phyloP scores from a whole-genome alignment of 768 basidiomycete genomes.

The Leccinum imitatum region DNA sequence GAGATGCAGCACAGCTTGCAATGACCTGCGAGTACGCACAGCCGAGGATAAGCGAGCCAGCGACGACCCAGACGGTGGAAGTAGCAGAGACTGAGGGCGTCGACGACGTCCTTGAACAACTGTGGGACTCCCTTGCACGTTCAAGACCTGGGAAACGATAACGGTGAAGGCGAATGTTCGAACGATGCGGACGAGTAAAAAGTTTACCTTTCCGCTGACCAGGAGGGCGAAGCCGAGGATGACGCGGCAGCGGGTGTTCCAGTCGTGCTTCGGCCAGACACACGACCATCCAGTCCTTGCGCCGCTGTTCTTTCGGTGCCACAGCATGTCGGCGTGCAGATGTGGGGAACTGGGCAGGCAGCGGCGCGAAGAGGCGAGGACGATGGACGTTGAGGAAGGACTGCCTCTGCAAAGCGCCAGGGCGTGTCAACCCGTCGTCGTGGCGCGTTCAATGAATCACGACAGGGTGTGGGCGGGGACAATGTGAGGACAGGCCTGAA shows the following conservation, averaged over 20 bases:
- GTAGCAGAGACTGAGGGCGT: slow-evolving; percentile 74
- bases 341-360: slow-evolving; percentile 18
- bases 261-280: slow-evolving; percentile 91
- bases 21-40: slow-evolving; percentile 55
- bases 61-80: slow-evolving; percentile 87
- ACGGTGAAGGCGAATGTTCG: slow-evolving; percentile 1
- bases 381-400: slow-evolving; percentile 1
- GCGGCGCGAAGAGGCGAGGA: neutral
- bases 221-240: slow-evolving; percentile 72
- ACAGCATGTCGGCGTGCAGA: slow-evolving; percentile 17
- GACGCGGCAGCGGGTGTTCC: slow-evolving; percentile 79
- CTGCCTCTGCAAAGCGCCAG: slow-evolving; percentile 4
- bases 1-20: neutral
- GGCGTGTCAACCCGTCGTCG: neutral
- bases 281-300: slow-evolving; percentile 85
- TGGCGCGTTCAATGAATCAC: no score
- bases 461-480: no score
- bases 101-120: slow-evolving; percentile 90
- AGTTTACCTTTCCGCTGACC: slow-evolving; percentile 77
- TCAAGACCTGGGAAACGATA: slow-evolving; percentile 63
- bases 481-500: no score
- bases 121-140: slow-evolving; percentile 99
- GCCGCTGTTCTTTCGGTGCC: slow-evolving; percentile 51
- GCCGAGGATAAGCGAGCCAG: slow-evolving; percentile 85
- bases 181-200: neutral